These are phyloP conservation scores for Zalerion maritima DNA, from an alignment of 495 filamentous ascomycete species.

Conservation along the genomic window DNA sequence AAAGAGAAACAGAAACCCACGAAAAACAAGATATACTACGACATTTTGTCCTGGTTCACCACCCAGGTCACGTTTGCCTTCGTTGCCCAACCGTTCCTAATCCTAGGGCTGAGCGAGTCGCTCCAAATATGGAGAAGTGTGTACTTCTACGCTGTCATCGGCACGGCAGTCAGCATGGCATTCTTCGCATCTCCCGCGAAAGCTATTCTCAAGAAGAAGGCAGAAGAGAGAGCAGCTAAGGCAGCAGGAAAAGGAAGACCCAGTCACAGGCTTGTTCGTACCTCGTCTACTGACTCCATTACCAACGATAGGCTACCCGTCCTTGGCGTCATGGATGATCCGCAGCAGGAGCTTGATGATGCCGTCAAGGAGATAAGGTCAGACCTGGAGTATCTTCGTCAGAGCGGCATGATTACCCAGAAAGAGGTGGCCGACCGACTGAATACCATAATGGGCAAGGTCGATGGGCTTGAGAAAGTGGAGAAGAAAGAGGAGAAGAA, in stretches of 20 bases:
- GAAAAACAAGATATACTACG: slow-evolving; percentile 71
- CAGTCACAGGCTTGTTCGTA: slow-evolving; percentile 12
- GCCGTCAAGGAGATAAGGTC: slow-evolving; percentile 57
- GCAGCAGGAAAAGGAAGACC: slow-evolving; percentile 12
- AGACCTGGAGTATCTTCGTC: slow-evolving; percentile 60
- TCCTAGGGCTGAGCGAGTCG: slow-evolving; percentile 53
- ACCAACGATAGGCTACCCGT: slow-evolving; percentile 31
- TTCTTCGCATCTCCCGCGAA: slow-evolving; percentile 76
- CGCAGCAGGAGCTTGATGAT: slow-evolving; percentile 63
- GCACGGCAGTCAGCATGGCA: slow-evolving; percentile 43
- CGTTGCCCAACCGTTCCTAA: slow-evolving; percentile 64
- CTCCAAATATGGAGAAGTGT: slow-evolving; percentile 65
- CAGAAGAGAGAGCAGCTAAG: slow-evolving; percentile 41
- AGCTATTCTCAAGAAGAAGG: slow-evolving; percentile 35
- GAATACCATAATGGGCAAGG: no score
- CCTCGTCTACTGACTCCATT: slow-evolving; percentile 24
- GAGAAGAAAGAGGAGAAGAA: slow-evolving; percentile 38
- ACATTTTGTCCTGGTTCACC: slow-evolving; percentile 59
- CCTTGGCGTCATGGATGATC: slow-evolving; percentile 66
- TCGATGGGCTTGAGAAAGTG: no score
- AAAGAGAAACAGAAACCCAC: slow-evolving; percentile 53
- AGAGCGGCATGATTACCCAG: no score
- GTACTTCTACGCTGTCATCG: slow-evolving; percentile 76
- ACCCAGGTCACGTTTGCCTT: slow-evolving; percentile 82
- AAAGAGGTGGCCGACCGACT: no score